These are phyloP conservation scores for Tolypocladium ovalisporum DNA, from an alignment of 2,329 filamentous ascomycete species.

Conservation along the genomic window DNA sequence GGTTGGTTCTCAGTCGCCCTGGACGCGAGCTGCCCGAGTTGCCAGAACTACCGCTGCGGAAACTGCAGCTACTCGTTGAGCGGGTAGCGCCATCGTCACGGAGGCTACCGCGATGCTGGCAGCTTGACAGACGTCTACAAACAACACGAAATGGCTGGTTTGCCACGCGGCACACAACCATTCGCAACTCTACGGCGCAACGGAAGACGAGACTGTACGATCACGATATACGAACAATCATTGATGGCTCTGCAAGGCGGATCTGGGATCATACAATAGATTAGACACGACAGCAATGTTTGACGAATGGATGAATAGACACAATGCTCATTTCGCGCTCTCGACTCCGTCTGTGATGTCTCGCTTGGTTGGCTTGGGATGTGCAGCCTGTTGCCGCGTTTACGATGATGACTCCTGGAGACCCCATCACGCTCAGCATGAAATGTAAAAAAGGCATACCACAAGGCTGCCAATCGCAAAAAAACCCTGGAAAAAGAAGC, in stretches of 20 bases:
- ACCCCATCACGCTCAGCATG: background rate
- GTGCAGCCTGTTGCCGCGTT: background rate
- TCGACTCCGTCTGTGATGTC: background rate
- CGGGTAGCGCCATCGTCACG: background rate
- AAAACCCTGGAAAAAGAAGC: background rate
- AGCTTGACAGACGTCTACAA: background rate
- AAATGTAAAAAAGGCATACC: background rate
- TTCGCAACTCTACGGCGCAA: background rate
- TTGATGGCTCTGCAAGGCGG: background rate
- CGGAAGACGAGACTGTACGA: background rate
- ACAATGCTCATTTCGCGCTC: no score
- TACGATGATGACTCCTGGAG: background rate
- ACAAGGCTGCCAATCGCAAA: background rate
- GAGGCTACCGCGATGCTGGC: background rate
- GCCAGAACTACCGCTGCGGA: conserved; percentile 9
- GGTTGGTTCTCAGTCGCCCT: conserved; percentile 10
- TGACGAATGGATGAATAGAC: background rate
- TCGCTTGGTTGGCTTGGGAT: background rate
- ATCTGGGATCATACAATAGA: background rate
- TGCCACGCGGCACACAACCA: background rate
- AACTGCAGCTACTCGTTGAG: conserved; percentile 10
- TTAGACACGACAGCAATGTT: conserved; percentile 3
- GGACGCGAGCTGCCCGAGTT: conserved; percentile 9
- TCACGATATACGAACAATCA: background rate
- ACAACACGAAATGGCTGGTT: background rate